A percentile compares a stretch with the other conserved stretches of the same genome.
Evolutionary conservation across 116 monocot genomes (phyloP).

Genomic region (Papilionanthe hybrid): DNA sequence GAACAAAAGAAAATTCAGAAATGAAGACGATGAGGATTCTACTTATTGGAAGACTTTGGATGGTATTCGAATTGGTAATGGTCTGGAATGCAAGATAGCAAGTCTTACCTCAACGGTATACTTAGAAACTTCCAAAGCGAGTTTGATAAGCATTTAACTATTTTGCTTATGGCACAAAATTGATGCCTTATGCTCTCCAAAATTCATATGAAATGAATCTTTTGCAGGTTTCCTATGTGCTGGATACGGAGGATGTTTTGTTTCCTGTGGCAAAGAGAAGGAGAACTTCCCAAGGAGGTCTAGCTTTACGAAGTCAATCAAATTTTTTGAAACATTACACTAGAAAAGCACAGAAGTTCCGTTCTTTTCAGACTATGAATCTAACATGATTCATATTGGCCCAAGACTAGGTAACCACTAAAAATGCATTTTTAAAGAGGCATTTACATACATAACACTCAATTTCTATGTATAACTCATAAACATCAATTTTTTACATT

Average conservation of each 20-base stretch:
- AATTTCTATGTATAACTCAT: too few relatives aligned
- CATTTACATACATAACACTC: too few relatives aligned
- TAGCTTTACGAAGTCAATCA: constrained; percentile 6
- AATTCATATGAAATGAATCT: too few relatives aligned
- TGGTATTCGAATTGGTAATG: constrained; percentile 48
- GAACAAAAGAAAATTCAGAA: constrained; percentile 52
- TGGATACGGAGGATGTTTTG: constrained; percentile 78
- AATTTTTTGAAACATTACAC: constrained; percentile 5
- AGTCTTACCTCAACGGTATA: constrained; percentile 68
- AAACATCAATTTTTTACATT: too few relatives aligned
- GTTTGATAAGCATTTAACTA: background rate
- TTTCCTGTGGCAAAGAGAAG: constrained; percentile 43
- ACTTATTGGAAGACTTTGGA: constrained; percentile 15
- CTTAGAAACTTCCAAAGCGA: background rate
- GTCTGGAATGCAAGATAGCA: constrained; percentile 81
- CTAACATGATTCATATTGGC: background rate
- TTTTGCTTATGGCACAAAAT: too few relatives aligned
- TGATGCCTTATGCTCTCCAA: too few relatives aligned
- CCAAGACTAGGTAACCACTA: constrained; percentile 20
- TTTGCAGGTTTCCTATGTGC: constrained; percentile 67
- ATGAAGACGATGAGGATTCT: constrained; percentile 26
- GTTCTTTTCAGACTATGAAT: constrained; percentile 29
- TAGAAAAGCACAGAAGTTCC: constrained; percentile 32
- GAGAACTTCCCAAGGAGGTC: constrained; percentile 22
- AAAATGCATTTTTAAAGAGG: background rate